Evolutionary conservation across 2,329 filamentous ascomycete genomes (phyloP), one percentile per base, ranked within the genome.

Genomic region (Penicillium fuscoglaucum): DNA sequence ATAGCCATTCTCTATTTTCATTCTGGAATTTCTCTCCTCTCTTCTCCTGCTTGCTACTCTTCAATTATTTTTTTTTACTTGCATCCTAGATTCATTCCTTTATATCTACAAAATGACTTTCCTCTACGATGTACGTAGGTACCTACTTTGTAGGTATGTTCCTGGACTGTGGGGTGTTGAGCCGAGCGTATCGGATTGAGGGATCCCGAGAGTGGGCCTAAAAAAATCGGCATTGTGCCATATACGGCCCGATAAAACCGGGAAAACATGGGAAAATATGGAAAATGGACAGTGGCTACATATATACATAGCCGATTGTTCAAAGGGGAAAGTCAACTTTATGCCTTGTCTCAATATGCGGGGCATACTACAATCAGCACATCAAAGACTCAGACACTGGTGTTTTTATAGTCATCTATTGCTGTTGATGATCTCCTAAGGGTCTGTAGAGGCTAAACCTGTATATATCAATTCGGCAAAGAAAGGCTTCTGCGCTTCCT

Each of bases 401-500:
- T 12, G 4, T 45, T 19, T 19, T 31, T 19, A 13, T 46, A 31
- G 44, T 29, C 15, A 19, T 29, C 31, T 17, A 26, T 46, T 46
- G 21, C 29, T 53, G 17, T 45, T 17, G 7, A 26, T 6, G 10
- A 28, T 45, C 54, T 82, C 72, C 15, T 4, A 31, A 31, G 12
- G 29, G 12, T 31, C 12, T 12, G 9, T 31, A 17, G 6, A 35
- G 15, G 2, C 33, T 6, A 17, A 35, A 3, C 15, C 13, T 1
- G 2, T 35, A 35, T 35, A 31, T 5, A 31, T 4, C 12, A 35
- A 10, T 58, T 80, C 80, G 1, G 70, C 76, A 60, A 81, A 81
- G 70, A 81, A 80, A 0, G 78, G 78, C 31, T 76, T 68, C 50
- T 74, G 68, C 40, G 75, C 73, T 10, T 74, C 64, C 48, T 69